These are phyloP conservation scores for Boletales sp. DNA, from an alignment of 768 basidiomycete genomes.

Conservation along the genomic window DNA sequence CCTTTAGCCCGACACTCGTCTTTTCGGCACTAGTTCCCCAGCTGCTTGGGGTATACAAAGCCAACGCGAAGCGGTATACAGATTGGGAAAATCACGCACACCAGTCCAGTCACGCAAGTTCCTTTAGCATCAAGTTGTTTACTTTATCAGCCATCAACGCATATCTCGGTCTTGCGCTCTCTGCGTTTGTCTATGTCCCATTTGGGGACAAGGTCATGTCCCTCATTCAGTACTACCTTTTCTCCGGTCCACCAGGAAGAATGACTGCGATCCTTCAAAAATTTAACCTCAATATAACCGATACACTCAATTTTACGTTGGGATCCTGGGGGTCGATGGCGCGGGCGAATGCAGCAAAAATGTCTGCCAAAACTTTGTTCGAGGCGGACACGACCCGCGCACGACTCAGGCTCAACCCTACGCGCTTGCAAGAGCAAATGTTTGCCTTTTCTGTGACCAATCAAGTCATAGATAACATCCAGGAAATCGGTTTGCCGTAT, in stretches of 20 bases:
- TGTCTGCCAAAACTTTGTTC: slow-evolving; percentile 37
- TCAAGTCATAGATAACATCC: slow-evolving; percentile 74
- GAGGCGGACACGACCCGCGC: slow-evolving; percentile 49
- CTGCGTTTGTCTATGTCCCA: slow-evolving; percentile 94
- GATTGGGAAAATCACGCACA: slow-evolving; percentile 91
- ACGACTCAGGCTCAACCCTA: slow-evolving; percentile 58
- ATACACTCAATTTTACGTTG: slow-evolving; percentile 29
- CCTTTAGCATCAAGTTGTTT: slow-evolving; percentile 89
- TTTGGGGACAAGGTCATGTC: slow-evolving; percentile 86
- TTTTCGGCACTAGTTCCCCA: slow-evolving; percentile 81
- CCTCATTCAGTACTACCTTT: slow-evolving; percentile 34
- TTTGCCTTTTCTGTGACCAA: slow-evolving; percentile 91
- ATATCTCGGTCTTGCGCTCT: slow-evolving; percentile 86
- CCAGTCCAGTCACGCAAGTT: slow-evolving; percentile 69
- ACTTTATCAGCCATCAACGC: slow-evolving; percentile 85
- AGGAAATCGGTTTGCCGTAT: slow-evolving; percentile 81
- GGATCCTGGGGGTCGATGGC: slow-evolving; percentile 12
- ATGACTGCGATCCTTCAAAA: slow-evolving; percentile 18
- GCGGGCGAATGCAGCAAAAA: slow-evolving; percentile 8
- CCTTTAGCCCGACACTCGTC: slow-evolving; percentile 78
- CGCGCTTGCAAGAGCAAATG: slow-evolving; percentile 83
- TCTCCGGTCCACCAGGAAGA: slow-evolving; percentile 15
- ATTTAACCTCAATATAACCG: slow-evolving; percentile 20
- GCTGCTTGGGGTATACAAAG: slow-evolving; percentile 70
- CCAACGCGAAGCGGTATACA: slow-evolving; percentile 65